Percentiles rank a stretch among this genome's conserved stretches.
These are phyloP conservation scores for Claviceps arundinis DNA, from an alignment of 2,329 filamentous ascomycete genomes.

Conservation along the genomic window DNA sequence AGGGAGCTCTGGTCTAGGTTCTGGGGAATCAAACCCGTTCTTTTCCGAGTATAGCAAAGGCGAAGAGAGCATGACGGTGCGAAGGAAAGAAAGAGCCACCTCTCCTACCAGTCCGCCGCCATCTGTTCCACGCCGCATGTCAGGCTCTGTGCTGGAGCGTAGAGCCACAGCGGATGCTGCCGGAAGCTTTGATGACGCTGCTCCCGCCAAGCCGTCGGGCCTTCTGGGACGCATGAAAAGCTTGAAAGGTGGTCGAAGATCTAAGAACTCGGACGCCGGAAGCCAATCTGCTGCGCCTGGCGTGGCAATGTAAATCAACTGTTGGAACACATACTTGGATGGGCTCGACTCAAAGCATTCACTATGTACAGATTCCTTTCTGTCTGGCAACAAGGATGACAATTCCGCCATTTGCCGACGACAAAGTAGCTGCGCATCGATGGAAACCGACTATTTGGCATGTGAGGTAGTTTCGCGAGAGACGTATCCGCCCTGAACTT, in stretches of 20 bases:
- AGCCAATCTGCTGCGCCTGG: slow-evolving; percentile 15
- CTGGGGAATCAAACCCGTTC: slow-evolving; percentile 54
- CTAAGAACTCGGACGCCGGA: slow-evolving; percentile 17
- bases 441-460: background rate
- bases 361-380: background rate
- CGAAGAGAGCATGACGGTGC: slow-evolving; percentile 37
- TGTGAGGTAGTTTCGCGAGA: background rate
- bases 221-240: slow-evolving; percentile 72
- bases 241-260: slow-evolving; percentile 53
- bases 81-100: slow-evolving; percentile 22
- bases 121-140: slow-evolving; percentile 25
- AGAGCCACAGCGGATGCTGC: slow-evolving; percentile 47
- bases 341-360: background rate
- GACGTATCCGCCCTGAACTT: background rate
- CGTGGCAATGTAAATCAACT: slow-evolving; percentile 23
- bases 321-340: slow-evolving; percentile 1
- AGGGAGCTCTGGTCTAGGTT: slow-evolving; percentile 19
- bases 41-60: slow-evolving; percentile 61
- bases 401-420: background rate
- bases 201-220: slow-evolving; percentile 38
- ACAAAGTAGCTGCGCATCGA: background rate
- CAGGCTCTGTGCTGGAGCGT: slow-evolving; percentile 42
- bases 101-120: slow-evolving; percentile 48
- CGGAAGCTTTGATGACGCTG: slow-evolving; percentile 25
- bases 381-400: background rate